Base-by-base conservation (phyloP, 1,284 basidiomycete genomes). In the Naganishia cerealis region DNA sequence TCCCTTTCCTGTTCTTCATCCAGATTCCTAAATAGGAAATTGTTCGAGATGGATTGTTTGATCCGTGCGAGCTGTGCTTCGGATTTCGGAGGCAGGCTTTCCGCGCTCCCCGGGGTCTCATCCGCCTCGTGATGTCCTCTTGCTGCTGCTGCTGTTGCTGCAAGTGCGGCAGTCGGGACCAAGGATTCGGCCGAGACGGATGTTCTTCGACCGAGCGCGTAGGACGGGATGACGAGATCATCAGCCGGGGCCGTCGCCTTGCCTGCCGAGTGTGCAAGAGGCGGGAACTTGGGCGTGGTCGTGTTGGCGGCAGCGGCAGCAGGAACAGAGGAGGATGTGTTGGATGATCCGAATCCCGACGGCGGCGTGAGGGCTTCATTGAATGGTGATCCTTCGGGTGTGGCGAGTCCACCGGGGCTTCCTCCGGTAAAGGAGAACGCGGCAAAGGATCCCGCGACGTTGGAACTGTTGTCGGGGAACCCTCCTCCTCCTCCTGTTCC, bases 161-260 rank as follows among this genome's bases (percentile, higher is more conserved):
- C 18, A 6, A 71, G 85, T 81, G 53, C 82, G 82, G 74, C 86
- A 85, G 91, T 88, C 33, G 96, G 90, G 0, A 88, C 86, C 77
- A 98, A 92, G 3, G 93, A 93, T 81, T 99, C 95, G n/a, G 96
- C 95, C 67, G 91, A 94, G 69, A 99, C 94, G 42, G 94, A 97
- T 2, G 91, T 91, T 52, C 95, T 87, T 53, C 95, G 87, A 33
- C 90, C 92, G 72, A 97, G 87, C 69, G 94, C 91, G 86, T 90
- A 79, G 9, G 77, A 75, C 12, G 79, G 81, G 54, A 79, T 75
- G 43, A 74, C 73, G 33, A 71, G 79, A 70, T 76, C 74, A 73
- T 78, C 77, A 6, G 74, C 67, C 16, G 73, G 55, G 21, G 72
- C 71, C 6, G 67, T 65, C 24, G 73, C 72, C 16, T 72, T 55